Base-by-base conservation (phyloP, 257 asterid species). In the Handroanthus guayacan region DNA sequence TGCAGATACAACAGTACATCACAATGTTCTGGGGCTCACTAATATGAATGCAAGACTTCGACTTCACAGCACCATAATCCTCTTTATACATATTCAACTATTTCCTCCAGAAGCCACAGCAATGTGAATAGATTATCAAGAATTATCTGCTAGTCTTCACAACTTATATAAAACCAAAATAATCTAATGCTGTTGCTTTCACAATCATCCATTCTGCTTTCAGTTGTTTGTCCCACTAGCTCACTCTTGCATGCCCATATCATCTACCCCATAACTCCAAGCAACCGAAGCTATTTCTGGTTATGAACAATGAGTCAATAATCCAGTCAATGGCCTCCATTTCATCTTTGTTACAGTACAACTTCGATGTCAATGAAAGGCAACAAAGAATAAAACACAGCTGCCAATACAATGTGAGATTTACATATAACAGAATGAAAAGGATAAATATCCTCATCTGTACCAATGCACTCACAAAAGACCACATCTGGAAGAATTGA, bases 401-500 rank as follows among this genome's bases (percentile, higher is more conserved):
- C 18, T 18, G 67, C 43, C 18, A 48, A 45, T 12, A 34, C 31
- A 58, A 56, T 5, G 13, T 9, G 64, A 64, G 10, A 69, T 5
- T 17, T 39, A 11, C 2, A 76, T 8, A 14, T 18, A 71, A 43
- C 45, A 78, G 34, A 63, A 62, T 7, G 45, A 39, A 72, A 62
- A 71, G 67, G 18, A 64, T 14, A 52, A 43, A 31, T 38, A 71
- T 38, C 11, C 73, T 18, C 77, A 17, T 17, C 60, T 51, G 54
- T 45, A 72, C 13, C 16, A 45, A 16, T 41, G 74, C 74, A 78
- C 62, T 71, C 63, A 50, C 1, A 65, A 11, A 37, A 20, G 36
- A 66, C 50, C 75, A 67, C 48, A 79, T 73, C 71, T 61, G 13
- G 25, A 58, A 41, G 65, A 64, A 63, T 34, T 71, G 54, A 50